Evolutionary conservation across 768 basidiomycete species (phyloP).

Genomic region (Omphalotus guepiniiformis): DNA sequence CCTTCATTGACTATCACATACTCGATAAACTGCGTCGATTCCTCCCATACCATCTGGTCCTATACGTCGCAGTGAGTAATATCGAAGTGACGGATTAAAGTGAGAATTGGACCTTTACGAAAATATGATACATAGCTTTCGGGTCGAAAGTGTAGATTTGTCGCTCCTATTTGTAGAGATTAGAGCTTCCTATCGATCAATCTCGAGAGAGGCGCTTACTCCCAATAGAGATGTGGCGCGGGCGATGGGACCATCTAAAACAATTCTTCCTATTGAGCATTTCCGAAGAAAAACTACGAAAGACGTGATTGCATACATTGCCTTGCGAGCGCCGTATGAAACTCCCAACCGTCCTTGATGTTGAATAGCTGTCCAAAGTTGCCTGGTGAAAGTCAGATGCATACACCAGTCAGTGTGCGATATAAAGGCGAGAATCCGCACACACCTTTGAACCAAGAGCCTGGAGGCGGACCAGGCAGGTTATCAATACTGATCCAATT

Average conservation of each 20-base stretch:
- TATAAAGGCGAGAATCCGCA: background rate
- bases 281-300: background rate
- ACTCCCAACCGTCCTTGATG: slow-evolving; percentile 3
- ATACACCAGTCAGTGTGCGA: background rate
- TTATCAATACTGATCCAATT: no score
- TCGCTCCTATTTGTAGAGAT: background rate
- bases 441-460: slow-evolving; percentile 2
- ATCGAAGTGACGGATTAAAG: no score
- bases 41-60: no score
- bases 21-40: no score
- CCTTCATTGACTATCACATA: no score
- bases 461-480: slow-evolving; percentile 1
- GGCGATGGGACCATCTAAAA: background rate
- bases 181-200: background rate
- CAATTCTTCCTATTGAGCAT: background rate
- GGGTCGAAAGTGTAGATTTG: slow-evolving; percentile 8
- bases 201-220: background rate
- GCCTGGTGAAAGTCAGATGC: background rate
- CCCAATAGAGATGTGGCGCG: background rate
- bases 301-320: background rate
- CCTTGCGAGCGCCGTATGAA: background rate
- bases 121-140: slow-evolving; percentile 6
- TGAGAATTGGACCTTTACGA: background rate
- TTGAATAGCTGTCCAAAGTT: background rate
- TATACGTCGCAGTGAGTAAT: background rate